Base-by-base conservation (phyloP, 23 red algal species). In the Gracilaria caudata region DNA sequence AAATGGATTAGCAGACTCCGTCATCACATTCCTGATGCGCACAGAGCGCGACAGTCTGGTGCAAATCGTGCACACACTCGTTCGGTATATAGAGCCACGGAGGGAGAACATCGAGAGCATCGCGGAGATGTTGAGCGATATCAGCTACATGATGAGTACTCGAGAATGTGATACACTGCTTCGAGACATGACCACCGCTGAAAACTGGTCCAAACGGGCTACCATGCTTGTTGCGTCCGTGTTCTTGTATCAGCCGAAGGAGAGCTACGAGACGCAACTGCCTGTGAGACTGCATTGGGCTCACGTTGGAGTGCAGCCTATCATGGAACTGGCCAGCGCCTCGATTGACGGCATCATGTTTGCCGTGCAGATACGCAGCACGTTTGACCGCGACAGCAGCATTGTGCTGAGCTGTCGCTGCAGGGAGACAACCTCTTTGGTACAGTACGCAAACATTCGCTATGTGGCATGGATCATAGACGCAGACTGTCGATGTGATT, bases 171-270 rank as follows among this genome's bases (percentile, higher is more conserved):
- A 75, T 47, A 30, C 3, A 3, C 11, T 75, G 70, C 43, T 75
- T 46, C 39, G 43, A 29, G 37, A 75, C 32, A 49, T 75, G 70
- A 75, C 21, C 24, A 75, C 7, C 21, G 33, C 28, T 47, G 70
- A 75, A 10, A 75, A 49, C 13, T 75, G 70, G 70, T 75, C 70
- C 4, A 75, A 75, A 26, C 24, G 70, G 70, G 70, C 70, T 10
- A 43, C 43, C 10, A 75, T 75, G 70, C 70, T 75, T 75, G 70
- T 75, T 46, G 70, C 70, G 21, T 75, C 70, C 4, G 70, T 75
- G 21, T 46, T 45, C 12, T 47, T 75, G 70, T 35, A 66, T 66
- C 21, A 66, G 29, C 1, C 61, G 13, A 35, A 33, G 26, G 61
- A 66, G 13, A 75, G 70, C 20, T 75, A 49, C 40, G 70, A 75